A percentile compares a stretch with the other conserved stretches of the same genome.
Conservation (phyloP, 2,329 filamentous ascomycete species). For the Trichoderma asperellum region DNA sequence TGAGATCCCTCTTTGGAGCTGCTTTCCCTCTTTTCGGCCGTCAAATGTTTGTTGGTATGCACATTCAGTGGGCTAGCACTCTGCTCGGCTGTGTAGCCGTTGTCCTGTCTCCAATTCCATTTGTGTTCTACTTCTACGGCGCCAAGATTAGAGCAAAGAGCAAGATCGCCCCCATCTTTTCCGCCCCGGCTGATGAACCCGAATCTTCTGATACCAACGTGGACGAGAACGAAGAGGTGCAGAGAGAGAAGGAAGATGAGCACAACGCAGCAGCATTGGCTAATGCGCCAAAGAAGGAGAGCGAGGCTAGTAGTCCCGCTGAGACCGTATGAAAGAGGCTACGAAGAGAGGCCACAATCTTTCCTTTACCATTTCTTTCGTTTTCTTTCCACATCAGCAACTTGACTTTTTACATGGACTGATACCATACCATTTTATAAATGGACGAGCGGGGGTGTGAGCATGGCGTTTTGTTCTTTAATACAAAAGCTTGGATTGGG, state of each 20-base stretch:
- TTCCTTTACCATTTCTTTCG: background rate
- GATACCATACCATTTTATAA: conserved; percentile 19
- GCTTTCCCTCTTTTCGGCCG: conserved; percentile 78
- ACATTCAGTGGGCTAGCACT: conserved; percentile 65
- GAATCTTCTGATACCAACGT: conserved; percentile 31
- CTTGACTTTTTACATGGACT: background rate
- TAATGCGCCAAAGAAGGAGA: conserved; percentile 41
- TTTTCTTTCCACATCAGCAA: background rate
- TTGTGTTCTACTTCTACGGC: conserved; percentile 66
- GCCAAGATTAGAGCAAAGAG: conserved; percentile 59
- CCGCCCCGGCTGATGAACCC: conserved; percentile 30
- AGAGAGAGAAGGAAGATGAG: conserved; percentile 40
- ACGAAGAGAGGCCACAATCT: background rate
- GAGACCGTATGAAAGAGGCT: conserved; percentile 30
- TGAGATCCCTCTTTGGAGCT: conserved; percentile 77
- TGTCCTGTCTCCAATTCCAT: conserved; percentile 63
- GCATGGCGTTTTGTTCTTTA: conserved; percentile 21
- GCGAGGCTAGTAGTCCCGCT: conserved; percentile 33
- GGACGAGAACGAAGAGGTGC: conserved; percentile 32
- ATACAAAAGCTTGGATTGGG: conserved; percentile 4
- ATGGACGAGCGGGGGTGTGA: background rate
- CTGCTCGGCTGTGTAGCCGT: conserved; percentile 64
- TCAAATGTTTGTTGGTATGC: conserved; percentile 68
- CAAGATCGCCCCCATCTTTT: conserved; percentile 57
- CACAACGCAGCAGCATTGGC: conserved; percentile 44